Evolutionary conservation across 1,139 yeast genomes (phyloP), one percentile per base, ranked within the genome.

Genomic region (Pichia terricola): DNA sequence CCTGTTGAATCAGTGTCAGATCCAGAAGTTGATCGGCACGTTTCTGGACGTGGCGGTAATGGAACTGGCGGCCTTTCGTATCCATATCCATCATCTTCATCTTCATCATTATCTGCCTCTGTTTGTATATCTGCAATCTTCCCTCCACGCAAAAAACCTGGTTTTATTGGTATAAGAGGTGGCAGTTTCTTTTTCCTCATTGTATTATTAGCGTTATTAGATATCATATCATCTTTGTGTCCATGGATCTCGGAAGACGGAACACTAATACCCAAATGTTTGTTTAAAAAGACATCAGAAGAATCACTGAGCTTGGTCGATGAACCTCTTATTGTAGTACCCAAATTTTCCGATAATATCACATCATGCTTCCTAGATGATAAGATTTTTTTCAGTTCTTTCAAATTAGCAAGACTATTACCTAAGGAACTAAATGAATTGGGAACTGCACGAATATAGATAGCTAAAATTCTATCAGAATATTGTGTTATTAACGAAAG

Each of bases 381-480:
- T 40, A 63, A 32, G 28, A 60, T 48, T 8, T 53, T 48, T 35
- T 53, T 53, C 4, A 69, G 53, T 45, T 74, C 77, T 27, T 57
- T 53, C 36, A 68, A 62, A 10, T 70, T 68, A 42, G 59, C 64
- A 3, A 45, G 57, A 46, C 74, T 81, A 39, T 75, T 75, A 5
- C 54, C 54, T 35, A 67, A 50, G 42, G 75, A 76, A 22, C 84
- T 79, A 54, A 83, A 67, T 1, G 89, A 80, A 37, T 73, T 72
- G 1, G 82, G 77, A 22, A 94, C 88, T 43, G 83, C 83, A 43
- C 98, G 69, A 38, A 94, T 84, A 60, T 79, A 88, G 5, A 94
- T 86, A 1, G 84, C 94, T 31, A 73, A 53, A 0, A 91, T 69
- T 51, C 77, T 81, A 5, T 68, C 65, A 0, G 95, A 94, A 54